Conservation (phyloP, 2,329 filamentous ascomycete species). For the Lecanicillium sp. region DNA sequence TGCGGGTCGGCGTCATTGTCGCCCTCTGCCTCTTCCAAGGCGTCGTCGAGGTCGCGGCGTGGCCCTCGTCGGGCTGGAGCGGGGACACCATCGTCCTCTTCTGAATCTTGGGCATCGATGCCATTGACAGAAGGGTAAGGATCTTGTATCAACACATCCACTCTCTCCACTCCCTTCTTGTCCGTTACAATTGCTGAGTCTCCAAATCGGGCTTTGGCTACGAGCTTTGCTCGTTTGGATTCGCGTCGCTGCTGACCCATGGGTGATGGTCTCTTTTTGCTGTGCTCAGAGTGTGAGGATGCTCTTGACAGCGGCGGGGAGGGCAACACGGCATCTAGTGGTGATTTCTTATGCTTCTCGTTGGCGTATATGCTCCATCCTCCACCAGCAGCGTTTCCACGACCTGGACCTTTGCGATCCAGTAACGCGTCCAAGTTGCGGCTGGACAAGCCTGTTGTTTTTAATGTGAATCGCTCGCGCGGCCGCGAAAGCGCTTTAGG, state of each 20-base stretch:
- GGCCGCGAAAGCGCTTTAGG: constrained; percentile 75
- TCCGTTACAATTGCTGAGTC: constrained; percentile 46
- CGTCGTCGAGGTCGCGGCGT: constrained; percentile 22
- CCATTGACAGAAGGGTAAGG: constrained; percentile 34
- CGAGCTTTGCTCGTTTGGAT: constrained; percentile 50
- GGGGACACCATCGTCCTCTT: constrained; percentile 7
- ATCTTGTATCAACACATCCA: constrained; percentile 54
- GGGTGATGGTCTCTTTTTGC: constrained; percentile 19
- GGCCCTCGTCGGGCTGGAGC: constrained; percentile 6
- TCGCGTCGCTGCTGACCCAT: constrained; percentile 23
- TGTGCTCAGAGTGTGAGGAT: constrained; percentile 19
- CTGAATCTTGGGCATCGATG: constrained; percentile 9
- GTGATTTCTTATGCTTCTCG: constrained; percentile 45
- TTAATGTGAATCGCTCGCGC: constrained; percentile 62
- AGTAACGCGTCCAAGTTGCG: constrained; percentile 65
- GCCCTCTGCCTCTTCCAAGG: constrained; percentile 21
- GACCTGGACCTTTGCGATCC: constrained; percentile 59
- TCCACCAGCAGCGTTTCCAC: constrained; percentile 64
- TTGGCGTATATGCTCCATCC: constrained; percentile 76
- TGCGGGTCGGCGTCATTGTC: constrained; percentile 17
- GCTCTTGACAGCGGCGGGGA: constrained; percentile 34
- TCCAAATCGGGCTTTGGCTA: constrained; percentile 66
- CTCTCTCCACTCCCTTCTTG: constrained; percentile 52
- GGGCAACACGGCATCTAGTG: constrained; percentile 44
- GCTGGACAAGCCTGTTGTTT: constrained; percentile 59